Evolutionary conservation across 306 rosid species (phyloP), one percentile per base, ranked within the genome.

Genomic region (Quercus glauca): DNA sequence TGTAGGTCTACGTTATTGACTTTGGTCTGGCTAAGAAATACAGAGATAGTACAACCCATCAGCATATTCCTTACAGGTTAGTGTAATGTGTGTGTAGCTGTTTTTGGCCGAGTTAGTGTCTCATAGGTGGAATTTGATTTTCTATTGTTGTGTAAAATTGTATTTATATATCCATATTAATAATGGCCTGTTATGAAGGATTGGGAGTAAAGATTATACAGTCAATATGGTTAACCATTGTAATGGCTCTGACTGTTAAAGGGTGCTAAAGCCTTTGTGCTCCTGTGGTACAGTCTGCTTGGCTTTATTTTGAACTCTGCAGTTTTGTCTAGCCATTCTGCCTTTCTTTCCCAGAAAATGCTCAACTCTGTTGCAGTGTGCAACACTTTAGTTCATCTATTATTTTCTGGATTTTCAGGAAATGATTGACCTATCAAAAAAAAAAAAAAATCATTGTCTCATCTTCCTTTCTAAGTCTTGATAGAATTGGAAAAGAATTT

Each of bases 1-100:
- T 80, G 79, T 71, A 86, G 91, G 96, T 91, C 69, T 91, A 91
- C 61, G 70, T 92, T 53, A 94, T 92, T 88, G 98, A 94, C 79
- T 94, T 94, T 83, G 98, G 98, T 80, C 89, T 94, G 86, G 98
- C 98, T 69, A 94, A 94, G 93, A 92, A 94, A 86, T 94, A 92
- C 70, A 84, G 97, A 84, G 98, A 94, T 78, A 91, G 90, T 84
- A 75, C 97, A 77, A 89, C 95, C 51, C 98, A 91, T 80, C 98
- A 90, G 82, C 99, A 95, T 85, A 95, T 95, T 81, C 99, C 99
- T 72, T 92, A 95, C 86, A 95, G 99, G 99, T 95, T 79, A 61
- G 78, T 19, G 57, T 79, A 83, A 81, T 87, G 15, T 55, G 12
- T 81, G 63, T 81, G 73, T 53, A 45, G 21, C 55, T 29, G 17